Evolutionary conservation across 2,329 filamentous ascomycete genomes (phyloP), one percentile per base, ranked within the genome.

Genomic region (Aspergillus brunneoviolaceus): DNA sequence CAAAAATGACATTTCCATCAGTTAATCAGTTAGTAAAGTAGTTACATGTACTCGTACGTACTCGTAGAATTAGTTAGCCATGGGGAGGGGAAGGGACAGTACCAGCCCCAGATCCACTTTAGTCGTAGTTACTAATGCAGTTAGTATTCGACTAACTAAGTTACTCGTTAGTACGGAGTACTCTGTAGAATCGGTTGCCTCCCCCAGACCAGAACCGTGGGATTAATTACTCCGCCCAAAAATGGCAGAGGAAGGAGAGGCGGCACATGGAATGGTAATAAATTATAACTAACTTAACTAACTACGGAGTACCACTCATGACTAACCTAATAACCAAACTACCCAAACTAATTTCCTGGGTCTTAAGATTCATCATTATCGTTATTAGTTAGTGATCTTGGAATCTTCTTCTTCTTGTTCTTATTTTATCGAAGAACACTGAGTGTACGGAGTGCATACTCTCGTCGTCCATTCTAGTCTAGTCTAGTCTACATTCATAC

Each of bases 181-280:
- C 23, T 23, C 23, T 23, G 23, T 23, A 23, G 23, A 23, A 23
- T 23, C 4, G 33, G 16, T 66, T 67, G 67, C 63, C 65, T 71
- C 68, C 69, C 68, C 70, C 70, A 69, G 69, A 71, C 68, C 61
- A 62, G 58, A 57, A 61, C 62, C 64, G 55, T 33, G 60, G 62
- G 48, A 61, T 51, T 3, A 9, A 9, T 55, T 48, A 21, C 2
- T 21, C 57, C 58, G 51, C 57, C 51, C 52, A 56, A 60, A 63
- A 59, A 55, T 51, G 54, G 51, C 58, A 58, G 31, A 47, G 48
- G 52, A 45, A 49, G 29, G 27, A 29, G 10, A 10, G 27, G 23
- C 29, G 56, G 48, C 55, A 51, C 48, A 23, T 23, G 23, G 23
- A 23, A 23, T 23, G 23, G 23, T 23, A 23, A 23, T 23, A 23